These are phyloP conservation scores for Debaryomyces maramus DNA, from an alignment of 805 yeast species.

Conservation along the genomic window DNA sequence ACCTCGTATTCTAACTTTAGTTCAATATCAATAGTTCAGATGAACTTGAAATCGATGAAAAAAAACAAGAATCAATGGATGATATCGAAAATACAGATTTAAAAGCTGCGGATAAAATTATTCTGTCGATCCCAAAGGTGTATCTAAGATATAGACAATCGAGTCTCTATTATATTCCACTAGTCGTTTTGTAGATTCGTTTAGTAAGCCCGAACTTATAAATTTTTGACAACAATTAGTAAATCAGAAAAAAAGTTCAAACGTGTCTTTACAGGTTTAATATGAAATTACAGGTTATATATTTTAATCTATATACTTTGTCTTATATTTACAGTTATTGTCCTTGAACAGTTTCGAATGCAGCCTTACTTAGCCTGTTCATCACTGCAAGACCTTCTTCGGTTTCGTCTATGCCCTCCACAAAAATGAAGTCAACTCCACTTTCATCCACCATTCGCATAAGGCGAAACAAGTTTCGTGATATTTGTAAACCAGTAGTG, in stretches of 20 bases:
- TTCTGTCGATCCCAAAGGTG: too few relatives aligned
- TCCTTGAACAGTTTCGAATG: conserved; percentile 46
- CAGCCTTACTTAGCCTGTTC: conserved; percentile 88
- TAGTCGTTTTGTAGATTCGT: not conserved
- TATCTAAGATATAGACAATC: not conserved
- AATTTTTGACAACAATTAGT: not conserved
- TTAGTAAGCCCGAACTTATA: not conserved
- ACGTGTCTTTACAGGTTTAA: conserved; percentile 3
- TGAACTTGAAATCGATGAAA: too few relatives aligned
- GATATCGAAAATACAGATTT: too few relatives aligned
- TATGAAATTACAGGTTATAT: not conserved
- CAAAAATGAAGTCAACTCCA: conserved; percentile 69
- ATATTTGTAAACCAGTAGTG: conserved; percentile 55
- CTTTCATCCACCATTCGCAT: conserved; percentile 75
- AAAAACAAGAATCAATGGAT: too few relatives aligned
- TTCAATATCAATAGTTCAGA: too few relatives aligned
- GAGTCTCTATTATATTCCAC: not conserved
- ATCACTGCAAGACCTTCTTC: conserved; percentile 91
- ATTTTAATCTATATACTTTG: not conserved
- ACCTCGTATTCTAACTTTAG: too few relatives aligned
- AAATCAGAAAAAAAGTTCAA: not conserved
- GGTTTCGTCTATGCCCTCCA: conserved; percentile 75
- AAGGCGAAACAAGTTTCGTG: conserved; percentile 69
- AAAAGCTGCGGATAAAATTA: too few relatives aligned
- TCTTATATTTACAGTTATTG: not conserved